Conservation (phyloP, 805 yeast genomes). For the Danielia reshetovae region DNA sequence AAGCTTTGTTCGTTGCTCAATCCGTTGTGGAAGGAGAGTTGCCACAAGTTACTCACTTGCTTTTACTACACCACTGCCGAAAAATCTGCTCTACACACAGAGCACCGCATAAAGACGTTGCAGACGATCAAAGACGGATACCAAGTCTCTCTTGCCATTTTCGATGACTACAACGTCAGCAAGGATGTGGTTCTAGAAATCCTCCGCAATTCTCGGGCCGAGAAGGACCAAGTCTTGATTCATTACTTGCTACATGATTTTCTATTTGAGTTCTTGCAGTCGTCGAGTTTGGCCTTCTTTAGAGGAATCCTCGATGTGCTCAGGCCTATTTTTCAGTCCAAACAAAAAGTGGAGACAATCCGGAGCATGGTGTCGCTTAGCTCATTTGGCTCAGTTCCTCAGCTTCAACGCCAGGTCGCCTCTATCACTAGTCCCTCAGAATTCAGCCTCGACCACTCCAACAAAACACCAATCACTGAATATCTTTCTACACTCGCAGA, state of each 20-base stretch:
- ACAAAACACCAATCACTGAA: neutral
- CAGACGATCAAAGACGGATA: constrained; percentile 34
- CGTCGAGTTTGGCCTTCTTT: constrained; percentile 13
- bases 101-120: constrained; percentile 29
- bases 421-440: neutral
- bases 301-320: constrained; percentile 14
- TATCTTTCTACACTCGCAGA: constrained; percentile 18
- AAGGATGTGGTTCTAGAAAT: constrained; percentile 32
- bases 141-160: constrained; percentile 27
- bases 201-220: constrained; percentile 24
- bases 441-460: neutral
- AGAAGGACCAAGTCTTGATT: constrained; percentile 30
- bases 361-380: constrained; percentile 24
- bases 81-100: constrained; percentile 14
- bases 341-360: constrained; percentile 14
- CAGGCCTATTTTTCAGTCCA: constrained; percentile 9
- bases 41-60: constrained; percentile 39
- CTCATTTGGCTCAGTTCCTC: constrained; percentile 19
- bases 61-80: constrained; percentile 30
- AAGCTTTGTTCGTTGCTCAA: constrained; percentile 52
- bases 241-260: constrained; percentile 24
- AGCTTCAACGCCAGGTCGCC: neutral
- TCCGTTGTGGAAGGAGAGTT: constrained; percentile 49
- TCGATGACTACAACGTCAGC: constrained; percentile 25
- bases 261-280: constrained; percentile 21